These are phyloP conservation scores for Multifurca ochricompacta DNA, from an alignment of 768 basidiomycete species.

Conservation along the genomic window DNA sequence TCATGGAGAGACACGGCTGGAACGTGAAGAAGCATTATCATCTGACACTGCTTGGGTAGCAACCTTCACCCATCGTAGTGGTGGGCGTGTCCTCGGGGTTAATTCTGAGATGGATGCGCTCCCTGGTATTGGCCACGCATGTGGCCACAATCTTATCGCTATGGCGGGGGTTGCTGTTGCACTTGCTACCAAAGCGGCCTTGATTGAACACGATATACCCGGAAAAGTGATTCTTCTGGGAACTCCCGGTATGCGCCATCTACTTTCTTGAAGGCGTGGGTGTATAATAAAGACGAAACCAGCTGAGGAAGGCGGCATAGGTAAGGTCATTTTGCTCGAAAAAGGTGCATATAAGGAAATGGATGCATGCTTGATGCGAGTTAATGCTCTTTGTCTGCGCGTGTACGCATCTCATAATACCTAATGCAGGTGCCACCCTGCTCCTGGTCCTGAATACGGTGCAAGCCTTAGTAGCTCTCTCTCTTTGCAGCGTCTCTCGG, in stretches of 20 bases:
- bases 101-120: constrained; percentile 64
- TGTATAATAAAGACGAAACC: background rate
- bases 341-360: constrained; percentile 68
- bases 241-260: constrained; percentile 52
- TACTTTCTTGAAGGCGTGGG: background rate
- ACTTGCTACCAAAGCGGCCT: constrained; percentile 54
- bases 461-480: constrained; percentile 58
- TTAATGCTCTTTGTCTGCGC: background rate
- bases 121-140: constrained; percentile 48
- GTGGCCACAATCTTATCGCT: constrained; percentile 80
- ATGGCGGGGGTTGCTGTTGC: constrained; percentile 69
- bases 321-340: constrained; percentile 64
- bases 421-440: constrained; percentile 64
- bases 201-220: constrained; percentile 52
- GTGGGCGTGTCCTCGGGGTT: constrained; percentile 64
- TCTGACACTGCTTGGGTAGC: constrained; percentile 75
- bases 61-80: constrained; percentile 52
- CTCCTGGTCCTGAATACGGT: constrained; percentile 63
- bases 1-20: constrained; percentile 62
- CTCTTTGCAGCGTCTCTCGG: constrained; percentile 50
- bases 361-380: constrained; percentile 69
- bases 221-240: constrained; percentile 69
- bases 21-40: constrained; percentile 51
- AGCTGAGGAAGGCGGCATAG: constrained; percentile 77
- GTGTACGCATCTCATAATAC: background rate